A percentile compares a stretch with the other conserved stretches of the same genome.
These are phyloP conservation scores for Knoxia roxburghii DNA, from an alignment of 257 asterid genomes.

Conservation along the genomic window DNA sequence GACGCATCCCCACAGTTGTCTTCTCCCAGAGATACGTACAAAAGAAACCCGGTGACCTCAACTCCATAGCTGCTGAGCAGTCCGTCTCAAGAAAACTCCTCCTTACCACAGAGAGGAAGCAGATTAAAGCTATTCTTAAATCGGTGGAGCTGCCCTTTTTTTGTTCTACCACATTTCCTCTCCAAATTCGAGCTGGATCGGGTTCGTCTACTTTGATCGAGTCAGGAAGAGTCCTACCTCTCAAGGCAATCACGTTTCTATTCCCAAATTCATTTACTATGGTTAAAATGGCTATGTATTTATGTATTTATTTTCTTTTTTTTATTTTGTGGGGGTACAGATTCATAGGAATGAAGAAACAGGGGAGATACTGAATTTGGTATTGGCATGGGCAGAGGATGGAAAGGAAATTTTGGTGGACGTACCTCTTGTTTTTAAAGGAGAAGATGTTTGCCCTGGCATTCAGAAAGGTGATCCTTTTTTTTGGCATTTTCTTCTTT, in stretches of 20 bases:
- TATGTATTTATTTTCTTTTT: slow-evolving; percentile 4
- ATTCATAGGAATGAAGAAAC: slow-evolving; percentile 60
- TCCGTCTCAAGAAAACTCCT: slow-evolving; percentile 53
- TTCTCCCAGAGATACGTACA: slow-evolving; percentile 61
- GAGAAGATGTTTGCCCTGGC: slow-evolving; percentile 85
- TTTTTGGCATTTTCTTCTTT: background rate
- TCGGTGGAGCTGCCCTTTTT: slow-evolving; percentile 57
- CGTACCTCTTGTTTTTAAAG: slow-evolving; percentile 74
- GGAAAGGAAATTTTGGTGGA: slow-evolving; percentile 71
- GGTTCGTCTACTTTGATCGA: slow-evolving; percentile 69
- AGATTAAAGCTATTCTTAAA: slow-evolving; percentile 69
- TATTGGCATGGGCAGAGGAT: slow-evolving; percentile 94
- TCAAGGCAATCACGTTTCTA: slow-evolving; percentile 47
- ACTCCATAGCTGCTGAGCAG: slow-evolving; percentile 39
- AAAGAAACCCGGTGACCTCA: slow-evolving; percentile 47
- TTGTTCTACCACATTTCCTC: slow-evolving; percentile 77
- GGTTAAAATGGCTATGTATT: too few species aligned
- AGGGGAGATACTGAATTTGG: slow-evolving; percentile 82
- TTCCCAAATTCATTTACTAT: too few species aligned
- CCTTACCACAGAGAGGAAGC: slow-evolving; percentile 78
- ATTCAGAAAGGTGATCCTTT: slow-evolving; percentile 59
- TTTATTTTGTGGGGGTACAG: slow-evolving; percentile 28
- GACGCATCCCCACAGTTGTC: slow-evolving; percentile 86
- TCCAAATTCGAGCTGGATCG: slow-evolving; percentile 89
- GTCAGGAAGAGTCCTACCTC: slow-evolving; percentile 73